phyloP scores from a whole-genome alignment of 352 stramenopile species.

The Lagenidium sp. region DNA sequence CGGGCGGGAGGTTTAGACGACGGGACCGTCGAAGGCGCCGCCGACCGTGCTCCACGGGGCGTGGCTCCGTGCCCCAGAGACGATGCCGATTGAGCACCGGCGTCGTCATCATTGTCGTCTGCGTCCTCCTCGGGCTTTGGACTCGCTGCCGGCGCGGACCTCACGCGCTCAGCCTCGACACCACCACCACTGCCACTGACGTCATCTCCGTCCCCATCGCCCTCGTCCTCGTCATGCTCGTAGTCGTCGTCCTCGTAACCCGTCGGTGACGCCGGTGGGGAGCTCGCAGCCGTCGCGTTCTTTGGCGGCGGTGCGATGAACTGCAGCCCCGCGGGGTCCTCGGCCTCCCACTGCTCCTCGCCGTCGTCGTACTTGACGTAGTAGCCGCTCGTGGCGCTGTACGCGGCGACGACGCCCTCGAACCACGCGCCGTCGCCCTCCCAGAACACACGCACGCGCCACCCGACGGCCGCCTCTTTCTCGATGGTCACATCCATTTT shows the following conservation, averaged over 20 bases:
- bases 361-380: conserved; percentile 70
- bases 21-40: too few relatives aligned
- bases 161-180: conserved; percentile 11
- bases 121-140: background rate
- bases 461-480: conserved; percentile 19
- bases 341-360: conserved; percentile 67
- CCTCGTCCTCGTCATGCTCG: conserved; percentile 15
- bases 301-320: conserved; percentile 8
- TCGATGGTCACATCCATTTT: too few relatives aligned
- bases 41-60: conserved; percentile 1
- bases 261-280: conserved; percentile 11
- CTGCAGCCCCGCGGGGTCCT: conserved; percentile 3
- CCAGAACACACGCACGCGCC: conserved; percentile 59
- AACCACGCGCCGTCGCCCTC: conserved; percentile 61
- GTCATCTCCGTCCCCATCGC: conserved; percentile 5
- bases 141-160: background rate
- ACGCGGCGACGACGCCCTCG: conserved; percentile 33
- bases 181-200: too few relatives aligned
- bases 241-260: conserved; percentile 4
- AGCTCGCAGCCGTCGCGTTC: conserved; percentile 5
- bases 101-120: conserved; percentile 6
- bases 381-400: conserved; percentile 24
- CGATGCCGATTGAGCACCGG: too few relatives aligned
- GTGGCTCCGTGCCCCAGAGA: background rate
- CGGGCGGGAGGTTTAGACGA: too few relatives aligned